Percentiles rank a stretch among this genome's conserved stretches.
phyloP scores from a whole-genome alignment of 805 yeast genomes.

The Kuraishia borneana region DNA sequence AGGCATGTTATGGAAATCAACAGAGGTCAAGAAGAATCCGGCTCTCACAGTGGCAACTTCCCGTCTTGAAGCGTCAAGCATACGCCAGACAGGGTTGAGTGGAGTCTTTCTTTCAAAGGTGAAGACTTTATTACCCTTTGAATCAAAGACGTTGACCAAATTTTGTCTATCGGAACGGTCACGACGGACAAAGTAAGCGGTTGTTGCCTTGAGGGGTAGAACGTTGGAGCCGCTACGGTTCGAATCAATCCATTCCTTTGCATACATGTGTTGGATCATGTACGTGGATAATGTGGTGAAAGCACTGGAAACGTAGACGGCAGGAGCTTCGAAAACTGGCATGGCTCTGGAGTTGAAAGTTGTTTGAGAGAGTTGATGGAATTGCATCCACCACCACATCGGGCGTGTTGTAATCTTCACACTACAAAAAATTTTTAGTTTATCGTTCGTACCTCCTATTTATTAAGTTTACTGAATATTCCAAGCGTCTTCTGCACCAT shows the following conservation, averaged over 20 bases:
- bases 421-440: too few species aligned
- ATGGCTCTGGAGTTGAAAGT: constrained; percentile 9
- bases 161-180: constrained; percentile 34
- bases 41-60: constrained; percentile 41
- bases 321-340: constrained; percentile 36
- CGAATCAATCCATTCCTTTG: constrained; percentile 25
- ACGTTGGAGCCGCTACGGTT: constrained; percentile 28
- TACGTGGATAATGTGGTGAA: constrained; percentile 28
- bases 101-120: constrained; percentile 40
- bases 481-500: constrained; percentile 99
- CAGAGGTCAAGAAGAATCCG: constrained; percentile 31
- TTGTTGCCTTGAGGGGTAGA: constrained; percentile 25
- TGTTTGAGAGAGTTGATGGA: too few species aligned
- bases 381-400: too few species aligned
- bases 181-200: constrained; percentile 35
- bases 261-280: constrained; percentile 28
- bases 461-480: constrained; percentile 47
- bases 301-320: constrained; percentile 30
- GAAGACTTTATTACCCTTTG: constrained; percentile 28
- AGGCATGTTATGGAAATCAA: constrained; percentile 35
- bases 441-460: too few species aligned
- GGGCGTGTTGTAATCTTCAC: too few species aligned
- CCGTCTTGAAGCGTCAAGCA: constrained; percentile 26
- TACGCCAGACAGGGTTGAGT: constrained; percentile 39
- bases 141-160: constrained; percentile 37